phyloP scores from a whole-genome alignment of 208 protist species.

The Trypanosoma rangeli region DNA sequence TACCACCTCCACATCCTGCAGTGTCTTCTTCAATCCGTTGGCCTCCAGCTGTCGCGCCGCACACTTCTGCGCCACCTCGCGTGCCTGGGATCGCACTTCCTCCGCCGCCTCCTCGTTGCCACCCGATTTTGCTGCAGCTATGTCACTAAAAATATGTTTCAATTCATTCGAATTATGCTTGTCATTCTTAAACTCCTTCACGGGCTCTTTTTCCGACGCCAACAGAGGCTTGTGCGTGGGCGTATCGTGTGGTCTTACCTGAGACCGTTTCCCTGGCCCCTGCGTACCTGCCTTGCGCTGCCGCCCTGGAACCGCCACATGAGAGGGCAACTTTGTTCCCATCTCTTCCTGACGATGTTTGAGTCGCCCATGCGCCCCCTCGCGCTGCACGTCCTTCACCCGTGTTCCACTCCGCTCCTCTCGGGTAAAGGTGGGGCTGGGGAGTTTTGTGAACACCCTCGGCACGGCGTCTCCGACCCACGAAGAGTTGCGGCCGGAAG shows the following conservation, averaged over 20 bases:
- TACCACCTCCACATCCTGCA: background rate
- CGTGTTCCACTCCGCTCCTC: background rate
- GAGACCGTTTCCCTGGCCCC: background rate
- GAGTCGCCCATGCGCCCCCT: no score
- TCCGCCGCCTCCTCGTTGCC: constrained; percentile 4
- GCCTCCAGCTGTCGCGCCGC: background rate
- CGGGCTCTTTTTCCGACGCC: background rate
- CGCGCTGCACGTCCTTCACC: no score
- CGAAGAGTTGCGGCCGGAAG: no score
- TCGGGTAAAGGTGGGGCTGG: background rate
- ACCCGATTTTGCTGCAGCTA: background rate
- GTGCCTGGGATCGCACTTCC: background rate
- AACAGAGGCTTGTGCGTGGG: background rate
- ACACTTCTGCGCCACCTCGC: background rate
- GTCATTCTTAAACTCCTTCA: background rate
- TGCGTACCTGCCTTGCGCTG: background rate
- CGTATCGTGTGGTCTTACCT: background rate
- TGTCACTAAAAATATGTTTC: background rate
- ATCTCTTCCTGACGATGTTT: background rate
- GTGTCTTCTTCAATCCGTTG: background rate
- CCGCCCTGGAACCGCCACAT: background rate
- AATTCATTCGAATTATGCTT: background rate
- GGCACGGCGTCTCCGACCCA: background rate
- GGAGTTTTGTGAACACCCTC: background rate
- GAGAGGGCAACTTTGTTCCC: background rate